phyloP scores from a whole-genome alignment of 345 rosid species.

The Clausena lansium region DNA sequence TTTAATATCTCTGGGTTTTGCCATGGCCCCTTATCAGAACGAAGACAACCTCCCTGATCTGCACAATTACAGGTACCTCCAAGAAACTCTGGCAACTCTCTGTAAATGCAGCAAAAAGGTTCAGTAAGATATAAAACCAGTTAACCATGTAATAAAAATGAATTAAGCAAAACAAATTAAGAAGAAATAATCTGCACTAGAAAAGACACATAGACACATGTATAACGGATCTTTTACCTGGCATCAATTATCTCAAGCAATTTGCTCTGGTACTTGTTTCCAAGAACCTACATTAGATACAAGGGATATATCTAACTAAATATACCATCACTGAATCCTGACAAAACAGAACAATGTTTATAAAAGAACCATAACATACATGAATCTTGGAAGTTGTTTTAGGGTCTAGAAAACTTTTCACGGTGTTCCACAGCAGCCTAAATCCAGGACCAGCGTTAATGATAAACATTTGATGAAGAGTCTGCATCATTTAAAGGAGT shows the following conservation, averaged over 20 bases:
- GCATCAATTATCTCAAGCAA: constrained; percentile 89
- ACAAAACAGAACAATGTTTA: not conserved
- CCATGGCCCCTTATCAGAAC: constrained; percentile 99
- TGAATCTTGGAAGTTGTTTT: constrained; percentile 95
- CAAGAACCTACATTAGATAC: constrained; percentile 70
- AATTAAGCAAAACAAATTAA: not conserved
- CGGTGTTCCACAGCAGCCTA: constrained; percentile 85
- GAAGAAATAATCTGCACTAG: not conserved
- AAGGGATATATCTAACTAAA: not conserved
- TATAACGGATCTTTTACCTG: constrained; percentile 40
- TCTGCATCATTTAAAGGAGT: constrained; percentile 49
- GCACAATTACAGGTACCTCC: constrained; percentile 91
- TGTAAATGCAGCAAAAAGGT: constrained; percentile 25
- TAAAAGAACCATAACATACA: constrained; percentile 35
- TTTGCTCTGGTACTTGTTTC: constrained; percentile 80
- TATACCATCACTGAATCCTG: not conserved
- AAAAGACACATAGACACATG: not conserved
- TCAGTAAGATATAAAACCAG: not conserved
- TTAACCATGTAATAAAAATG: not conserved
- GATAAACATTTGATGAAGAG: constrained; percentile 97
- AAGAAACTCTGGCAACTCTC: constrained; percentile 91
- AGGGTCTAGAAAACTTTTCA: constrained; percentile 92
- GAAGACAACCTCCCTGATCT: constrained; percentile 89
- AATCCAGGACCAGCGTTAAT: constrained; percentile 95
- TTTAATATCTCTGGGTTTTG: constrained; percentile 75